These are phyloP conservation scores for Bigelowiella natans DNA, from an alignment of 78 protist species.

Conservation along the genomic window DNA sequence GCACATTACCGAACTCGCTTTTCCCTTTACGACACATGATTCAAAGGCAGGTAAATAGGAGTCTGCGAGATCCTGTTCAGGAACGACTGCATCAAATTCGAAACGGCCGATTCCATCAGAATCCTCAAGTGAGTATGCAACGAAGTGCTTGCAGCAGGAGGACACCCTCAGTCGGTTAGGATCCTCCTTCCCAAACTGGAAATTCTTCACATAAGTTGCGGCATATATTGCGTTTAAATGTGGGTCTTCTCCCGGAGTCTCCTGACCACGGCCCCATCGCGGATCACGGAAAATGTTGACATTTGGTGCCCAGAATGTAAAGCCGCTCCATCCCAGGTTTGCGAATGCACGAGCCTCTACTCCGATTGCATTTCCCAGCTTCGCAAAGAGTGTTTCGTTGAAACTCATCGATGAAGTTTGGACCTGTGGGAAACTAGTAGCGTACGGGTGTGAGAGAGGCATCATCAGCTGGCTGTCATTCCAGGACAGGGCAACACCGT, in stretches of 20 bases:
- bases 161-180: neutral
- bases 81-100: neutral
- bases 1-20: conserved; percentile 21
- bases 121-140: neutral
- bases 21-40: neutral
- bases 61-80: neutral
- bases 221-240: neutral
- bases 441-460: neutral
- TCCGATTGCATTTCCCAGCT: conserved; percentile 12
- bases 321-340: conserved; percentile 16
- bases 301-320: neutral
- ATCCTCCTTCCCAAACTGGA: neutral
- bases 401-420: conserved; percentile 1
- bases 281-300: conserved; percentile 46
- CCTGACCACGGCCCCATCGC: conserved; percentile 43
- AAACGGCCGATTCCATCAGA: conserved; percentile 1
- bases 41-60: conserved; percentile 16
- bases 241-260: conserved; percentile 12
- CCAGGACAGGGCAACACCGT: neutral
- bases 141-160: neutral
- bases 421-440: conserved; percentile 3
- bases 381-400: conserved; percentile 10
- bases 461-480: neutral
- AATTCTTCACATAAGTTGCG: neutral
- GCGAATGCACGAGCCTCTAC: conserved; percentile 47